Conservation (phyloP, 2,329 filamentous ascomycete species). For the Fusarium oligoseptatum region DNA sequence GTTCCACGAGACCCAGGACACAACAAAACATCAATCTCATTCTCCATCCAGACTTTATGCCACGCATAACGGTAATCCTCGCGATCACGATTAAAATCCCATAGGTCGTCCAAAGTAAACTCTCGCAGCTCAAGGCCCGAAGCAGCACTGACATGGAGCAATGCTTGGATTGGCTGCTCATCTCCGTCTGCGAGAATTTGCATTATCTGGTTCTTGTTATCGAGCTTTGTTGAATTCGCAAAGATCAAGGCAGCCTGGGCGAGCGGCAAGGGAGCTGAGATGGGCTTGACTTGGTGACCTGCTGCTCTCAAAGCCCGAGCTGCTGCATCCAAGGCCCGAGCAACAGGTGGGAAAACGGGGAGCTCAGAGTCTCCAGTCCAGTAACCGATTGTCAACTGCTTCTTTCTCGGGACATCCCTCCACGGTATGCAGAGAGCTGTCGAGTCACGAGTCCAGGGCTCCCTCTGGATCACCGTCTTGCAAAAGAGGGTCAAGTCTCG, state of each 20-base stretch:
- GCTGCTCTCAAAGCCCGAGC: not conserved
- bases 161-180: not conserved
- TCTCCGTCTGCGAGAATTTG: not conserved
- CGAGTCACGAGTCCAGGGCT: not conserved
- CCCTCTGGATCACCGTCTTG: not conserved
- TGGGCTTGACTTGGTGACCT: not conserved
- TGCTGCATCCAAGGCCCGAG: not conserved
- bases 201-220: not conserved
- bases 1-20: not conserved
- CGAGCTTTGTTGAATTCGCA: not conserved
- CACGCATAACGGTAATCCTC: not conserved
- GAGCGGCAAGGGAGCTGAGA: not conserved
- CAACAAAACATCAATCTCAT: not conserved
- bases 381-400: not conserved
- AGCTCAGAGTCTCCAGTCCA: not conserved
- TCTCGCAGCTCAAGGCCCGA: not conserved
- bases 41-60: not conserved
- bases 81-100: not conserved
- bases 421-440: not conserved
- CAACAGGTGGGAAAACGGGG: not conserved
- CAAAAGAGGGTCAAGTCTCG: not conserved
- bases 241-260: not conserved
- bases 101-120: not conserved
- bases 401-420: not conserved
- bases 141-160: not conserved